phyloP scores from a whole-genome alignment of 352 stramenopile species.

The Globisporangium mamillatum region DNA sequence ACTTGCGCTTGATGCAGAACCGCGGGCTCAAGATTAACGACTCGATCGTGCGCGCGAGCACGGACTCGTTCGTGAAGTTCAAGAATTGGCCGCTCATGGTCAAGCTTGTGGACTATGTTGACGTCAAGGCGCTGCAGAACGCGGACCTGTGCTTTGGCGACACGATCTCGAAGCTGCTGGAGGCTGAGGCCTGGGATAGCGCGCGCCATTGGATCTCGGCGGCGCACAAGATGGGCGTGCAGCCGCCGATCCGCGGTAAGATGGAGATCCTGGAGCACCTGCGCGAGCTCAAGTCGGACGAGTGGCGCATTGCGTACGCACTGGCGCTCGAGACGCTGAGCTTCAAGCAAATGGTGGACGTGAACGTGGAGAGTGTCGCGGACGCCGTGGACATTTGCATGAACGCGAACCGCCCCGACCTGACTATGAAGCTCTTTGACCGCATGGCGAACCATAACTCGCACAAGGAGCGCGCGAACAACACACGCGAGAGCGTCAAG shows the following conservation, averaged over 20 bases:
- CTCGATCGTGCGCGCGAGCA: conserved; percentile 69
- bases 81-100: conserved; percentile 53
- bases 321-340: conserved; percentile 69
- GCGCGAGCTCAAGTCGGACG: conserved; percentile 26
- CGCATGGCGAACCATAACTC: conserved; percentile 40
- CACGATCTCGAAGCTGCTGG: conserved; percentile 77
- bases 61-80: conserved; percentile 69
- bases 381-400: conserved; percentile 69
- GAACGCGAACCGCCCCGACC: conserved; percentile 41
- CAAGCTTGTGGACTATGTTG: conserved; percentile 45
- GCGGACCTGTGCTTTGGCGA: conserved; percentile 64
- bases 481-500: conserved; percentile 13
- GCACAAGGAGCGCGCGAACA: conserved; percentile 23
- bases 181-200: conserved; percentile 44
- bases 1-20: conserved; percentile 50
- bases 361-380: conserved; percentile 66
- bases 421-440: conserved; percentile 64
- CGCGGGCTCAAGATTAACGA: conserved; percentile 62
- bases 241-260: conserved; percentile 68
- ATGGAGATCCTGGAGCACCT: conserved; percentile 45
- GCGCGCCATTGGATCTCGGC: conserved; percentile 60
- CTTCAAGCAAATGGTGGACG: conserved; percentile 59
- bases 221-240: conserved; percentile 43
- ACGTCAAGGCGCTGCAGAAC: conserved; percentile 48
- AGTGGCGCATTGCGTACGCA: conserved; percentile 77